phyloP scores from a whole-genome alignment of 2,329 filamentous ascomycete genomes.

The Sclerotinia minor region DNA sequence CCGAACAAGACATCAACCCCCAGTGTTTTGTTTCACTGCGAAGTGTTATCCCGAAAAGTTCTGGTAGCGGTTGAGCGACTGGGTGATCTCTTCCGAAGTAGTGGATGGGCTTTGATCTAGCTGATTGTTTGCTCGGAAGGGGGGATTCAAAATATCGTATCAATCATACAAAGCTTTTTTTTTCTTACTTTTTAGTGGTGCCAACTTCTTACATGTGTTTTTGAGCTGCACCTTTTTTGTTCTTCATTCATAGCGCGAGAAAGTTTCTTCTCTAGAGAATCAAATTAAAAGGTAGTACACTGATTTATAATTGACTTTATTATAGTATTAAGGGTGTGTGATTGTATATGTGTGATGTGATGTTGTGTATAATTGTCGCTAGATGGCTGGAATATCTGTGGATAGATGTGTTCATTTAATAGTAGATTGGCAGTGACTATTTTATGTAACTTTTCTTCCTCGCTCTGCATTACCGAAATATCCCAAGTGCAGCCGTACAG shows the following conservation, averaged over 20 bases:
- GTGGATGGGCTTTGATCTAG: constrained; percentile 36
- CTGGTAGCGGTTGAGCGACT: constrained; percentile 41
- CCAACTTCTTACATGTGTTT: constrained; percentile 31
- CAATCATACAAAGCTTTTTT: constrained; percentile 40
- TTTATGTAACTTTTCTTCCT: background rate
- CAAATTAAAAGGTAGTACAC: constrained; percentile 35
- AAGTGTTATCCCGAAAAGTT: constrained; percentile 43
- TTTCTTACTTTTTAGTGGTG: constrained; percentile 30
- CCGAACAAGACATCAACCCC: constrained; percentile 37
- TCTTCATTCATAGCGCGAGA: constrained; percentile 30
- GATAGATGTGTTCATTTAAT: background rate
- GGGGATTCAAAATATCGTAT: constrained; percentile 38
- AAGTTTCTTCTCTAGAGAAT: constrained; percentile 30
- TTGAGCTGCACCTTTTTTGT: constrained; percentile 28
- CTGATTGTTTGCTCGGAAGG: constrained; percentile 40
- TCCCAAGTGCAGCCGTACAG: background rate
- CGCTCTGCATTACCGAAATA: background rate
- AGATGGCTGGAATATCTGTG: background rate
- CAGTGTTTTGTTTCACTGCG: constrained; percentile 38
- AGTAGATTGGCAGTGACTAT: background rate
- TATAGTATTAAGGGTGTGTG: background rate
- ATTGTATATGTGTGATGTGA: constrained; percentile 2
- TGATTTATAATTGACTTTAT: constrained; percentile 21
- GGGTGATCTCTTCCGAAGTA: constrained; percentile 38
- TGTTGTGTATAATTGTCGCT: background rate